Percentiles rank a stretch among this genome's conserved stretches.
These are phyloP conservation scores for Trichoderma sp. DNA, from an alignment of 2,329 filamentous ascomycete genomes.

Conservation along the genomic window DNA sequence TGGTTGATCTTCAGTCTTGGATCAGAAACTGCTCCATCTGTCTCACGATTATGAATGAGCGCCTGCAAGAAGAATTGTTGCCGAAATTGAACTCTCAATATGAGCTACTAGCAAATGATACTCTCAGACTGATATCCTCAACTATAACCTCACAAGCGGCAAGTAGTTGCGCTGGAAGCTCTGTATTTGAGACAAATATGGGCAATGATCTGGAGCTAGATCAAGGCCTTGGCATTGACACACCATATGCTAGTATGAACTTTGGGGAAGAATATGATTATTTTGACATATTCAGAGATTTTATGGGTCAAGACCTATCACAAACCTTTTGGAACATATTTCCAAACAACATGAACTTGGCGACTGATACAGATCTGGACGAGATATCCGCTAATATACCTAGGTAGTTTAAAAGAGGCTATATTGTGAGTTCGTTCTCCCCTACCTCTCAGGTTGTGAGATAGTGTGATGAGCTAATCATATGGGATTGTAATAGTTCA, in stretches of 20 bases:
- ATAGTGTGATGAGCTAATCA: too few relatives aligned
- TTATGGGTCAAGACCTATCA: neutral
- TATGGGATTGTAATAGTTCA: too few relatives aligned
- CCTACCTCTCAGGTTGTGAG: too few relatives aligned
- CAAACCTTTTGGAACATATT: neutral
- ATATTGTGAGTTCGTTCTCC: too few relatives aligned
- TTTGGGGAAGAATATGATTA: neutral
- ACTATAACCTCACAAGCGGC: neutral
- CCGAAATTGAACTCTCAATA: neutral
- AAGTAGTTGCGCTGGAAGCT: neutral
- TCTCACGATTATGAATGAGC: neutral
- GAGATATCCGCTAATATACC: too few relatives aligned
- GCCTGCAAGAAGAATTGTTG: neutral
- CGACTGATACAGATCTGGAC: neutral
- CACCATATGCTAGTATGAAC: neutral
- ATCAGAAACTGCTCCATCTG: neutral
- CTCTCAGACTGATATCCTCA: neutral
- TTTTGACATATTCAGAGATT: neutral
- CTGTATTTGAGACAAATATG: neutral
- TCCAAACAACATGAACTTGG: neutral
- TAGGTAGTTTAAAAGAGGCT: too few relatives aligned
- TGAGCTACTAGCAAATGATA: neutral
- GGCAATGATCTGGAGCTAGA: neutral
- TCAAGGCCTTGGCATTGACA: neutral
- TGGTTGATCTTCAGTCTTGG: neutral